These are phyloP conservation scores for Neonectria coccinea DNA, from an alignment of 2,329 filamentous ascomycete species.

Conservation along the genomic window DNA sequence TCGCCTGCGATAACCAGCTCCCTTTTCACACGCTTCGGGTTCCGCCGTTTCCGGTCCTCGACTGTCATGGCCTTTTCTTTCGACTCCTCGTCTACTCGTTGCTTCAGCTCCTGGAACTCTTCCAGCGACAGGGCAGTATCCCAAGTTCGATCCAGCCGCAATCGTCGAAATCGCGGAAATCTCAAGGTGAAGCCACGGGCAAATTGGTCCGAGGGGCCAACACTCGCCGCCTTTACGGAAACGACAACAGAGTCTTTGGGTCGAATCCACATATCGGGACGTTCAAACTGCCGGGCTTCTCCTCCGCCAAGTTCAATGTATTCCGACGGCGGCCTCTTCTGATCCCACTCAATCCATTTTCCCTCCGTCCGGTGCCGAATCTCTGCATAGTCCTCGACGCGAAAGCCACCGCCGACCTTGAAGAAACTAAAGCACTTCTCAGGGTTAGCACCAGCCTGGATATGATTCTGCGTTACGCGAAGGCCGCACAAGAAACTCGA, in stretches of 20 bases:
- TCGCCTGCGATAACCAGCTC: conserved; percentile 80
- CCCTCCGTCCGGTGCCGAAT: conserved; percentile 87
- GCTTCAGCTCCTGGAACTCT: conserved; percentile 80
- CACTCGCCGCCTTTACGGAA: conserved; percentile 87
- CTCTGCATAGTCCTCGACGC: conserved; percentile 83
- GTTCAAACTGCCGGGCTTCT: conserved; percentile 76
- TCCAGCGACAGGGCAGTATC: conserved; percentile 80
- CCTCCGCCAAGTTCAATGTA: conserved; percentile 87
- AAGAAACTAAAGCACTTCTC: conserved; percentile 95
- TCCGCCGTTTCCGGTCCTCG: conserved; percentile 70
- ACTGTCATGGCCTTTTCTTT: conserved; percentile 83
- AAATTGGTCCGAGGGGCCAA: conserved; percentile 81
- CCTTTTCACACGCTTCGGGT: conserved; percentile 72
- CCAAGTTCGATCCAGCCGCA: conserved; percentile 89
- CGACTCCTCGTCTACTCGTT: conserved; percentile 75
- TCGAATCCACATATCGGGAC: conserved; percentile 92
- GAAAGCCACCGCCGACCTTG: conserved; percentile 96
- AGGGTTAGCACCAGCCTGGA: conserved; percentile 67
- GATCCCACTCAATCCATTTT: conserved; percentile 91
- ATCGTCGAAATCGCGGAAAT: conserved; percentile 87
- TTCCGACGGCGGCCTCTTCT: conserved; percentile 77
- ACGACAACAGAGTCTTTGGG: conserved; percentile 89
- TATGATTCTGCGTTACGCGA: conserved; percentile 76
- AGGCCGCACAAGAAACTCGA: conserved; percentile 94
- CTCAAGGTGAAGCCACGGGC: conserved; percentile 81